Percentiles rank a stretch among this genome's conserved stretches.
phyloP scores from a whole-genome alignment of 441 rosid genomes.

The Breynia disticha region DNA sequence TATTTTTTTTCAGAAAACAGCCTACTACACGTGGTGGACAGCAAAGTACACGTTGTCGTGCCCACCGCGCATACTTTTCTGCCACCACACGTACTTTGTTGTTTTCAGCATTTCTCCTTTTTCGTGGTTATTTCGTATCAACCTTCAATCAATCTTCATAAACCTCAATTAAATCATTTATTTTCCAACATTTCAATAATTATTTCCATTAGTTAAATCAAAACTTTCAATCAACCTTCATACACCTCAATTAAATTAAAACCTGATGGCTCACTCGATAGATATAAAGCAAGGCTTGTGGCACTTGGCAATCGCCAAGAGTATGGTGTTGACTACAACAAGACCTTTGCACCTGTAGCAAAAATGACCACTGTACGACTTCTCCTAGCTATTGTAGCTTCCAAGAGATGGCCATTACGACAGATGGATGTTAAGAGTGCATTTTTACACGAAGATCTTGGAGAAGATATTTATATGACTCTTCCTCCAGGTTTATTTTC shows the following conservation, averaged over 20 bases:
- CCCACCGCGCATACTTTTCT: too few relatives aligned
- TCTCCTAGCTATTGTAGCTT: neutral
- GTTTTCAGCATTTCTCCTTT: too few relatives aligned
- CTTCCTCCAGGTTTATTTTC: neutral
- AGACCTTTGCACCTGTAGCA: conserved; percentile 3
- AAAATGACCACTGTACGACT: conserved; percentile 6
- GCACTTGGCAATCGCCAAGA: neutral
- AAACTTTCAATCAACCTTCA: too few relatives aligned
- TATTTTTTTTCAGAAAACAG: too few relatives aligned
- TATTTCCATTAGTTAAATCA: too few relatives aligned
- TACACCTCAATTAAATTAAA: neutral
- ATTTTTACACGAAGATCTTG: neutral
- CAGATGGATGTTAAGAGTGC: neutral
- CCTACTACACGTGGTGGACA: too few relatives aligned
- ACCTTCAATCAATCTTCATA: too few relatives aligned
- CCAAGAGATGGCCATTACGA: neutral
- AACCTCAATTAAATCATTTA: too few relatives aligned
- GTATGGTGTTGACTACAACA: neutral
- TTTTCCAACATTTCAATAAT: too few relatives aligned
- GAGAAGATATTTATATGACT: neutral
- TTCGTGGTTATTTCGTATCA: too few relatives aligned
- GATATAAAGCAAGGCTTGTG: neutral
- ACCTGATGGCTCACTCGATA: neutral
- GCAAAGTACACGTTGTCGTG: too few relatives aligned
- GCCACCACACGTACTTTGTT: too few relatives aligned